Conservation (phyloP, 805 yeast species). For the Wickerhamomyces bisporus region DNA sequence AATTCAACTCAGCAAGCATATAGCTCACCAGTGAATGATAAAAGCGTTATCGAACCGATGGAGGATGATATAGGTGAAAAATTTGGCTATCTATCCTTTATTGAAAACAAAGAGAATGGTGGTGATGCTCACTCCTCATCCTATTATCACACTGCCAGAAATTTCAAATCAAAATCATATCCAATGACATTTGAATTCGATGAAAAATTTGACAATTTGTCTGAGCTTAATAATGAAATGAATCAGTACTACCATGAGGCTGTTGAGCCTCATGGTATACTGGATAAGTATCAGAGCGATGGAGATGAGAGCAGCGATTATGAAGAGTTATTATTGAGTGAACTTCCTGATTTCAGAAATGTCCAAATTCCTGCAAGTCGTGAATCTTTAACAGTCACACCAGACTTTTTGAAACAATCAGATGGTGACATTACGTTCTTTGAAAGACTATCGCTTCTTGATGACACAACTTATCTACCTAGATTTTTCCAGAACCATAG, state of each 20-base stretch:
- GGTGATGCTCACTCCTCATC: neutral
- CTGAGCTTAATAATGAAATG: neutral
- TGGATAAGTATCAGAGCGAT: neutral
- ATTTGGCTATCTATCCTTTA: neutral
- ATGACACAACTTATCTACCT: slow-evolving; percentile 18
- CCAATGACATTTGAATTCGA: neutral
- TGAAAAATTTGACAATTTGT: neutral
- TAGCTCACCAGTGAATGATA: too few relatives aligned
- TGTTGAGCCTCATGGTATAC: neutral
- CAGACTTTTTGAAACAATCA: neutral
- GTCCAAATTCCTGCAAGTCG: neutral
- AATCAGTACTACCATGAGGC: neutral
- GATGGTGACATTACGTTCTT: slow-evolving; percentile 14
- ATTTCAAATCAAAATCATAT: neutral
- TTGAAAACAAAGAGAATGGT: slow-evolving; percentile 1
- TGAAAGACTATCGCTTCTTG: slow-evolving; percentile 7
- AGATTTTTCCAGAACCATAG: slow-evolving; percentile 19
- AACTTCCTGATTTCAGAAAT: slow-evolving; percentile 2
- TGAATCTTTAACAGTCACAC: slow-evolving; percentile 1
- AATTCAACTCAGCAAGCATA: too few relatives aligned
- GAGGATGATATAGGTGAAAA: neutral
- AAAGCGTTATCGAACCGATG: too few relatives aligned
- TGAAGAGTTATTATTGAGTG: slow-evolving; percentile 4
- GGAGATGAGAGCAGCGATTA: neutral
- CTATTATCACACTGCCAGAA: neutral